Evolutionary conservation across 305 asterid genomes (phyloP).

Genomic region (Withania somnifera): DNA sequence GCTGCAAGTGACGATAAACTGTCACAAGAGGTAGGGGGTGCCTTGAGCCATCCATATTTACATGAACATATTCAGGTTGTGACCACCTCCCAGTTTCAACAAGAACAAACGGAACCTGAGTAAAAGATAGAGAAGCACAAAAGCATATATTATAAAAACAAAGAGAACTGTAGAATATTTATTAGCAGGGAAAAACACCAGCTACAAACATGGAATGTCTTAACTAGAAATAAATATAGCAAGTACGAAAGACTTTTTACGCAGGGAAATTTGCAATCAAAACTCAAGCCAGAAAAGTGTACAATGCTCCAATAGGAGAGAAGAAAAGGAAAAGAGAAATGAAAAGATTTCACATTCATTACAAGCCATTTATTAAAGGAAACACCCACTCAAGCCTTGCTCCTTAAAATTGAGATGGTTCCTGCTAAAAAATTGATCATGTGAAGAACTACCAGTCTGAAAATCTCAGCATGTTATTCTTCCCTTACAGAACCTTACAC

Average conservation of each 20-base stretch:
- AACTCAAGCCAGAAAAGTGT: neutral
- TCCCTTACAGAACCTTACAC: neutral
- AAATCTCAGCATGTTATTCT: neutral
- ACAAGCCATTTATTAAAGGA: neutral
- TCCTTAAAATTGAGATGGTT: neutral
- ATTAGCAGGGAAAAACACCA: neutral
- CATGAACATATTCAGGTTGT: conserved; percentile 46
- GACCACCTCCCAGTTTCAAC: conserved; percentile 54
- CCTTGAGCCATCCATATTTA: conserved; percentile 77
- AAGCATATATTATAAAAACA: neutral
- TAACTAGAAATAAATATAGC: neutral
- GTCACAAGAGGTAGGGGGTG: conserved; percentile 77
- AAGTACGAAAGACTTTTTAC: neutral
- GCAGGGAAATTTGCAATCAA: neutral
- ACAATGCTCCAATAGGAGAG: neutral
- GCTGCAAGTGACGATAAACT: conserved; percentile 61
- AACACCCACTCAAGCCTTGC: neutral
- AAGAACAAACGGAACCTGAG: conserved; percentile 80
- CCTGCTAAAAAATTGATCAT: neutral
- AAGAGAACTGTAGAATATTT: neutral
- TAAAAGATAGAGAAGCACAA: conserved; percentile 4
- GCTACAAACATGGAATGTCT: neutral
- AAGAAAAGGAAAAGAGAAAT: neutral
- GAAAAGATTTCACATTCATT: neutral
- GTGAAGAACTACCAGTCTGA: neutral